These are phyloP conservation scores for Capsicum baccatum DNA, from an alignment of 257 asterid species.

Conservation along the genomic window DNA sequence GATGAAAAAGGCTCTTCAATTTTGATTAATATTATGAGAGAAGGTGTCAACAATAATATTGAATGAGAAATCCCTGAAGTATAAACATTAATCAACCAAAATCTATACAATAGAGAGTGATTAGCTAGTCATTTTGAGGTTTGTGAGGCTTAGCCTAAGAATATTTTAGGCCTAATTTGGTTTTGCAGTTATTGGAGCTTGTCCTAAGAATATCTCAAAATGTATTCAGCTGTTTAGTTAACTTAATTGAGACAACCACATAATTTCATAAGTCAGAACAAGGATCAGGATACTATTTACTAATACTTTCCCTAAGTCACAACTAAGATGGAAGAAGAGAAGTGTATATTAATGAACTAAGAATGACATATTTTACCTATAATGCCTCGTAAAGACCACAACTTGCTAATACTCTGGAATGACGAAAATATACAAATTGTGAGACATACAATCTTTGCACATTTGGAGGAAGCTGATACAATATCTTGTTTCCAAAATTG, in stretches of 20 bases:
- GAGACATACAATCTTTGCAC: conserved; percentile 73
- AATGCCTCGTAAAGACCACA: neutral
- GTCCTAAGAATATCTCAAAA: conserved; percentile 2
- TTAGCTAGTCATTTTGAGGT: conserved; percentile 8
- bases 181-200: neutral
- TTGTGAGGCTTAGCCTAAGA: neutral
- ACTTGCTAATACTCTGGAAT: conserved; percentile 13
- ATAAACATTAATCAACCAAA: neutral
- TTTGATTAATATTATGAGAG: too few species aligned
- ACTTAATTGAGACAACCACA: neutral
- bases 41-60: too few species aligned
- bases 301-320: neutral
- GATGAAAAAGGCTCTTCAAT: too few species aligned
- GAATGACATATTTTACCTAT: neutral
- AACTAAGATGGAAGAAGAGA: neutral
- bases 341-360: too few species aligned
- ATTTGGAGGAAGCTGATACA: conserved; percentile 78
- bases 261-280: neutral
- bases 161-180: neutral
- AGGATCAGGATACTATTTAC: neutral
- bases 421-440: conserved; percentile 9
- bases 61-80: too few species aligned
- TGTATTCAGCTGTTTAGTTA: neutral
- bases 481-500: conserved; percentile 71
- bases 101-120: conserved; percentile 19